phyloP scores from a whole-genome alignment of 257 asterid genomes.

The Gentiana dahurica region DNA sequence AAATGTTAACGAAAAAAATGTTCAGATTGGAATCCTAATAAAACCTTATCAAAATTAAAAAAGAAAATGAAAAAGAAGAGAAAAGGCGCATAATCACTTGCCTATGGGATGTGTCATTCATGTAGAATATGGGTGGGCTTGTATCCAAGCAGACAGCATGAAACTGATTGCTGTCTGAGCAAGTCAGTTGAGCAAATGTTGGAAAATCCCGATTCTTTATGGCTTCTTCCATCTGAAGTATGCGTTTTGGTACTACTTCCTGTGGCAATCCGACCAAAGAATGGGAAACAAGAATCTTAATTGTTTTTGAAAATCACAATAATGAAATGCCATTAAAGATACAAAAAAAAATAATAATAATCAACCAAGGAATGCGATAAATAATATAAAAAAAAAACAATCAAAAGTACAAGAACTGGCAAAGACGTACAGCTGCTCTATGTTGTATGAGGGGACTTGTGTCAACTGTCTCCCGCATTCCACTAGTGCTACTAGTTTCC shows the following conservation, averaged over 20 bases:
- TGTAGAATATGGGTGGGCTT: slow-evolving; percentile 89
- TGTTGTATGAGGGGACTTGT: slow-evolving; percentile 77
- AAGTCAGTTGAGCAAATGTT: slow-evolving; percentile 64
- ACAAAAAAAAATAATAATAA: too few relatives aligned
- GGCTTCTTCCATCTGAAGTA: slow-evolving; percentile 88
- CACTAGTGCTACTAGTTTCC: slow-evolving; percentile 98
- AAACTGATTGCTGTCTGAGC: slow-evolving; percentile 95
- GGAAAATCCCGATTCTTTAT: slow-evolving; percentile 72
- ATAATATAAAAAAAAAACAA: too few relatives aligned
- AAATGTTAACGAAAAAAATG: slow-evolving; percentile 15
- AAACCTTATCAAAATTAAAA: background rate
- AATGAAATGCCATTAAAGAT: background rate
- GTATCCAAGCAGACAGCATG: slow-evolving; percentile 98
- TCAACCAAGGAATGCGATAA: too few relatives aligned
- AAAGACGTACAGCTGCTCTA: slow-evolving; percentile 69
- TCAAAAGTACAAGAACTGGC: background rate
- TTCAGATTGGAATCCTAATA: background rate
- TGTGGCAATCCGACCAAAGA: slow-evolving; percentile 17
- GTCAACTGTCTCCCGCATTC: slow-evolving; percentile 94
- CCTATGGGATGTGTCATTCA: slow-evolving; percentile 98
- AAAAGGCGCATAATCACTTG: slow-evolving; percentile 15
- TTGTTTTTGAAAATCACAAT: background rate
- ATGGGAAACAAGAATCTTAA: background rate
- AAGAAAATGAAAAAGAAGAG: background rate
- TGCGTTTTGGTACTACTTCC: slow-evolving; percentile 91